phyloP scores from a whole-genome alignment of 2,329 filamentous ascomycete genomes.

The Exophiala sp. region DNA sequence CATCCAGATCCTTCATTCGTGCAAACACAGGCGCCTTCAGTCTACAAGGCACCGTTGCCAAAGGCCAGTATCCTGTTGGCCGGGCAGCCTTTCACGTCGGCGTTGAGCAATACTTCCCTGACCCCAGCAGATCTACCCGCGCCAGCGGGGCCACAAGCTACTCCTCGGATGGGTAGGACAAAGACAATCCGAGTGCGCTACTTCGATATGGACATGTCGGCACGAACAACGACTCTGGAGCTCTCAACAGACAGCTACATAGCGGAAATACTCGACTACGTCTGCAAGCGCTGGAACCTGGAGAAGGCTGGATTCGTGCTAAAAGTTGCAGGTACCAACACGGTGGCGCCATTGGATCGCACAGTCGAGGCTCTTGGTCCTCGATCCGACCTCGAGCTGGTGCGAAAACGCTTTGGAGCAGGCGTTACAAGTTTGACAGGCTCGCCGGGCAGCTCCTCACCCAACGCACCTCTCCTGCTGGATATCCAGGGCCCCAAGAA shows the following conservation, averaged over 20 bases:
- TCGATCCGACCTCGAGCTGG: slow-evolving; percentile 56
- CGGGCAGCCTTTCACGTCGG: slow-evolving; percentile 43
- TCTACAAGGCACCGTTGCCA: slow-evolving; percentile 23
- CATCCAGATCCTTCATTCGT: slow-evolving; percentile 22
- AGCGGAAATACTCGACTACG: slow-evolving; percentile 59
- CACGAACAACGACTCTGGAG: slow-evolving; percentile 49
- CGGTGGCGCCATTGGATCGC: slow-evolving; percentile 57
- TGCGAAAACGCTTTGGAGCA: slow-evolving; percentile 57
- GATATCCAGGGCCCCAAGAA: slow-evolving; percentile 40
- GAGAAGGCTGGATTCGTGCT: slow-evolving; percentile 59
- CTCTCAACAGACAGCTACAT: slow-evolving; percentile 62
- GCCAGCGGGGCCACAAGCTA: slow-evolving; percentile 40
- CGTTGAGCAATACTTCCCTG: slow-evolving; percentile 41
- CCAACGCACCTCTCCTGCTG: slow-evolving; percentile 59
- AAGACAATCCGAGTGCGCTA: slow-evolving; percentile 57
- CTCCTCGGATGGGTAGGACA: slow-evolving; percentile 51
- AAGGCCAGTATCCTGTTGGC: slow-evolving; percentile 38
- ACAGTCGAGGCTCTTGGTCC: slow-evolving; percentile 59
- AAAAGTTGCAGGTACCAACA: slow-evolving; percentile 58
- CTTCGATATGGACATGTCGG: slow-evolving; percentile 53
- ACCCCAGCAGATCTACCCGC: slow-evolving; percentile 44
- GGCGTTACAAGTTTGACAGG: slow-evolving; percentile 49
- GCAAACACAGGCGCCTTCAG: slow-evolving; percentile 5
- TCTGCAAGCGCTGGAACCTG: slow-evolving; percentile 57
- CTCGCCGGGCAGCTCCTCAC: slow-evolving; percentile 56